Conservation (phyloP, 306 rosid species). For the Fragaria vesca region DNA sequence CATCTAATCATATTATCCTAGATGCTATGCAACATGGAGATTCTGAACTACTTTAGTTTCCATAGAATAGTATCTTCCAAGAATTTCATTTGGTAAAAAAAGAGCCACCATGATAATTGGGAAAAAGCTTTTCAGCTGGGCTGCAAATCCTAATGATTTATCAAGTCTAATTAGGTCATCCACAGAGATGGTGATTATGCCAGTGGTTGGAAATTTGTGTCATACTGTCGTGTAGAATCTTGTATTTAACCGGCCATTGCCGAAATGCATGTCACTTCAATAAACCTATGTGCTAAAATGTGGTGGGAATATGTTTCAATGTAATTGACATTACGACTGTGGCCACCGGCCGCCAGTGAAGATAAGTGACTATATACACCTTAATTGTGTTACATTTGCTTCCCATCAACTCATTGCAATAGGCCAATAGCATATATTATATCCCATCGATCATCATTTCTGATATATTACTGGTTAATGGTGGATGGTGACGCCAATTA, state of each 20-base stretch:
- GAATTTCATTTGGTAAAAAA: neutral
- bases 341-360: neutral
- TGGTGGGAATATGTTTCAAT: constrained; percentile 1
- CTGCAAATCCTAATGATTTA: neutral
- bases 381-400: neutral
- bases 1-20: no score
- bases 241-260: neutral
- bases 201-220: neutral
- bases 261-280: constrained; percentile 12
- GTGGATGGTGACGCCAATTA: constrained; percentile 16
- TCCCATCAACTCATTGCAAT: constrained; percentile 16
- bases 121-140: neutral
- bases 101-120: neutral
- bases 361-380: neutral
- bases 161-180: neutral
- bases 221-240: neutral
- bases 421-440: neutral
- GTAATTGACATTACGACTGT: neutral
- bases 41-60: neutral
- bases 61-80: neutral
- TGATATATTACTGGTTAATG: neutral
- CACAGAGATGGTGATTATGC: neutral
- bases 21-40: neutral
- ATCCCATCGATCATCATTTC: neutral
- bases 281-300: constrained; percentile 6